Percentiles rank a stretch among this genome's conserved stretches.
Conservation (phyloP, 1,284 basidiomycete genomes). For the Cryptococcus neoformans region DNA sequence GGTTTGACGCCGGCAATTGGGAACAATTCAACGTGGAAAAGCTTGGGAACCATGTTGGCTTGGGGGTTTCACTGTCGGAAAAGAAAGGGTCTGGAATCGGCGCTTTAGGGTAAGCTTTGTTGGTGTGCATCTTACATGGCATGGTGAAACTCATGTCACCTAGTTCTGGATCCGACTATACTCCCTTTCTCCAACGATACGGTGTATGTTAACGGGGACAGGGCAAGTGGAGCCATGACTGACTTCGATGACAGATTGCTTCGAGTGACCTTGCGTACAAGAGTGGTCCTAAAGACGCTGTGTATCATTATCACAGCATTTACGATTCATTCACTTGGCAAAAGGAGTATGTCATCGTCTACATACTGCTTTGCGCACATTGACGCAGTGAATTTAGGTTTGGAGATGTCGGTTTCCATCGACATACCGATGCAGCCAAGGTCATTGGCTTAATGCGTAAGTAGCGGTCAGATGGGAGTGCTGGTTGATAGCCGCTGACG, state of each 20-base stretch:
- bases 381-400: conserved; percentile 47
- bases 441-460: conserved; percentile 58
- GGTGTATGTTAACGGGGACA: conserved; percentile 46
- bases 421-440: conserved; percentile 67
- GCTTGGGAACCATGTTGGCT: not conserved
- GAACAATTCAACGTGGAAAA: conserved; percentile 9
- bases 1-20: conserved; percentile 39
- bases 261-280: conserved; percentile 55
- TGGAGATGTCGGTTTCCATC: conserved; percentile 70
- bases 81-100: conserved; percentile 19
- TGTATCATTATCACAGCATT: conserved; percentile 68
- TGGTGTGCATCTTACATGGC: not conserved
- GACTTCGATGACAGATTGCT: conserved; percentile 18
- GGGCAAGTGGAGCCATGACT: not conserved
- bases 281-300: conserved; percentile 55
- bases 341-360: conserved; percentile 25
- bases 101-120: conserved; percentile 17
- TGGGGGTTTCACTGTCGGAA: conserved; percentile 12
- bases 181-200: conserved; percentile 62
- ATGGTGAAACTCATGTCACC: not conserved
- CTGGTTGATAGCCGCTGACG: not conserved
- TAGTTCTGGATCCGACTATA: conserved; percentile 63
- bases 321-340: conserved; percentile 76
- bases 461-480: not conserved
- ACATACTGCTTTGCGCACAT: not conserved